phyloP scores from a whole-genome alignment of 2,329 filamentous ascomycete species.

The Xylaria sp. region DNA sequence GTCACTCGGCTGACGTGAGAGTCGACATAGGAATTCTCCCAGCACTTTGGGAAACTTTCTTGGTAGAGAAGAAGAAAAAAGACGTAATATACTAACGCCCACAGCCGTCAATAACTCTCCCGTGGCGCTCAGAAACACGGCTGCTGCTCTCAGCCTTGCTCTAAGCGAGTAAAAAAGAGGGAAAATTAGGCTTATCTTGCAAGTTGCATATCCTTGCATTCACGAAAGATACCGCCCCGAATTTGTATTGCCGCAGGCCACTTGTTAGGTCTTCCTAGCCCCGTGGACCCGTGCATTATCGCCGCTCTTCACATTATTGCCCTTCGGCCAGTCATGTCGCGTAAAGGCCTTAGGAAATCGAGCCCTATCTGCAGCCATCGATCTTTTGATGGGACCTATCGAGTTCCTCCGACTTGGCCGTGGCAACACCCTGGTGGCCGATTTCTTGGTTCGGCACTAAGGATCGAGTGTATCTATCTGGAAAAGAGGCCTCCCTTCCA shows the following conservation, averaged over 20 bases:
- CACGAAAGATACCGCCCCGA: neutral
- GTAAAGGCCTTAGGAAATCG: constrained; percentile 7
- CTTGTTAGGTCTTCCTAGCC: constrained; percentile 3
- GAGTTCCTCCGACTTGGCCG: constrained; percentile 29
- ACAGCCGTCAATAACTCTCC: neutral
- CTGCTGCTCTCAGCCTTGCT: constrained; percentile 27
- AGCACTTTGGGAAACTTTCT: neutral
- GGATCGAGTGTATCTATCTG: constrained; percentile 21
- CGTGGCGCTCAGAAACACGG: neutral
- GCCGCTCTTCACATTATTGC: constrained; percentile 10
- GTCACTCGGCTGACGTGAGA: neutral
- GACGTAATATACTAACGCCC: neutral
- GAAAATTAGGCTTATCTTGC: constrained; percentile 6
- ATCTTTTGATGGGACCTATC: constrained; percentile 1
- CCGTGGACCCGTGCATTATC: constrained; percentile 13
- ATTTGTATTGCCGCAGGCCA: constrained; percentile 23
- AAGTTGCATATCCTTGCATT: constrained; percentile 22
- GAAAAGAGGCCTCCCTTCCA: constrained; percentile 10
- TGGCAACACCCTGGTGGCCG: constrained; percentile 18
- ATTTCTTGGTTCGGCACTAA: constrained; percentile 26
- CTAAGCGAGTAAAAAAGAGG: neutral
- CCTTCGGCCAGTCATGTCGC: constrained; percentile 25
- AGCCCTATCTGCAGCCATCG: constrained; percentile 18
- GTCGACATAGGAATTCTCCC: neutral
- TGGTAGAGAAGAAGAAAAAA: neutral